Percentiles rank a stretch among this genome's conserved stretches.
Conservation (phyloP, 768 basidiomycete genomes). For the Tephrocybe sp. region DNA sequence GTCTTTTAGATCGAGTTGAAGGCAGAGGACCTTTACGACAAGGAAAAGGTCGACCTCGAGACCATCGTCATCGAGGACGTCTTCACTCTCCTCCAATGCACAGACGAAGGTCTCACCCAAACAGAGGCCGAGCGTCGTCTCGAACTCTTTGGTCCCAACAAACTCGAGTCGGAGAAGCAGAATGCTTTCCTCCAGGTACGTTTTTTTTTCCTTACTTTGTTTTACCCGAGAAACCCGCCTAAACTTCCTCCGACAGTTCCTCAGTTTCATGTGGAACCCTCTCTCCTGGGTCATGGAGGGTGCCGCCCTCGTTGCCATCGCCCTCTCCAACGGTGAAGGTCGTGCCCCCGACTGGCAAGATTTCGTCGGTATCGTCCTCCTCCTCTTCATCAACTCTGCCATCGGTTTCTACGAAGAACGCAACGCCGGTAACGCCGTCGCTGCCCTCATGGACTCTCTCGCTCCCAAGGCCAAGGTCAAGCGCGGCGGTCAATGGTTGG, state of each 20-base stretch:
- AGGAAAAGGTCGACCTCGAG: slow-evolving; percentile 99
- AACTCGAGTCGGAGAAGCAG: slow-evolving; percentile 86
- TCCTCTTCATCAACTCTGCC: slow-evolving; percentile 90
- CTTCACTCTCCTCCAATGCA: slow-evolving; percentile 92
- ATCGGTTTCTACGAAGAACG: slow-evolving; percentile 99
- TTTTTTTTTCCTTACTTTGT: background rate
- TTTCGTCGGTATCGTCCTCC: slow-evolving; percentile 92
- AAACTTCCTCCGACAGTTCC: slow-evolving; percentile 49
- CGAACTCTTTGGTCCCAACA: slow-evolving; percentile 95
- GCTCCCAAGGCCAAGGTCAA: slow-evolving; percentile 96
- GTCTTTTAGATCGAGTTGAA: slow-evolving; percentile 72
- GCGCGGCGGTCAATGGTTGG: slow-evolving; percentile 80
- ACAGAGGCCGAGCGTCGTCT: slow-evolving; percentile 83
- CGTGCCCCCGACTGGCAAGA: slow-evolving; percentile 94
- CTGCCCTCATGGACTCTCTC: slow-evolving; percentile 98
- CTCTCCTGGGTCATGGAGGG: slow-evolving; percentile 99
- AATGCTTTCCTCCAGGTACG: slow-evolving; percentile 84
- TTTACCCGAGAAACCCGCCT: slow-evolving; percentile 1
- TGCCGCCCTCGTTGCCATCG: slow-evolving; percentile 91
- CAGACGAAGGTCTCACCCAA: slow-evolving; percentile 69
- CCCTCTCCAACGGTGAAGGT: slow-evolving; percentile 86
- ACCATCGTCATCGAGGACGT: slow-evolving; percentile 96
- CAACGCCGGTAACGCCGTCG: slow-evolving; percentile 97
- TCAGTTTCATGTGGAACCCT: slow-evolving; percentile 99
- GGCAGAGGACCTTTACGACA: slow-evolving; percentile 93